Base-by-base conservation (phyloP, 2,329 filamentous ascomycete genomes). In the Fusarium nematophilum region DNA sequence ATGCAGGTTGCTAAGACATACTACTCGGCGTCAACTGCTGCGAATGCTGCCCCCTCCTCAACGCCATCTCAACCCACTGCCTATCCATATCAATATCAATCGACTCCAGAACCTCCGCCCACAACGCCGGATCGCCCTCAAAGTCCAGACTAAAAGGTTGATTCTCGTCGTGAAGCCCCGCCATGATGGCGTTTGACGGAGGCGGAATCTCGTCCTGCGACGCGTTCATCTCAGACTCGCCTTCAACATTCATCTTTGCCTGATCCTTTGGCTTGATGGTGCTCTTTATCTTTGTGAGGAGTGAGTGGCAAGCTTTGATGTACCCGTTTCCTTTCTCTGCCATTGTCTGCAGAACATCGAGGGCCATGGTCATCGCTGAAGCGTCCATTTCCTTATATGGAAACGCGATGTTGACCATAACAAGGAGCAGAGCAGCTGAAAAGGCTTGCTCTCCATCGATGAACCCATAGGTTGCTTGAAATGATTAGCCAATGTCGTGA, bases 381-480 rank as follows among this genome's bases (percentile, higher is more conserved):
- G 70, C 71, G 62, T 79, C 81, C 14, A 70, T 66, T 9, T 75
- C 66, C 47, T 79, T 76, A 21, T 72, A 67, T 1, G 82, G 82
- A 51, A 85, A 83, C 3, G 82, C 78, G 9, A 79, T 78, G 66
- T 82, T 82, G 23, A 83, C 79, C 78, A 85, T 82, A 14, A 84
- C 79, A 5, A 85, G 75, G 3, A 84, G 75, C n/a, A 85, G 77
- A 10, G 81, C 78, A 3, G 82, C 81, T 1, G 79, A 82, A 61
- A 85, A 84, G 17, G 79, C 76, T 59, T 85, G 82, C 58, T 85
- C 83, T 14, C 81, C 79, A 55, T 85, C 83, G 73, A 85, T 82
- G 65, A 83, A 85, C 25, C 83, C 83, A 59, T 83, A 85, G 0
- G 82, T 85, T 18, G 82, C 80, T 77, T 48, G 31, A 4, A 31